Base-by-base conservation (phyloP, 2,329 filamentous ascomycete species). In the Graphilbum sp. region DNA sequence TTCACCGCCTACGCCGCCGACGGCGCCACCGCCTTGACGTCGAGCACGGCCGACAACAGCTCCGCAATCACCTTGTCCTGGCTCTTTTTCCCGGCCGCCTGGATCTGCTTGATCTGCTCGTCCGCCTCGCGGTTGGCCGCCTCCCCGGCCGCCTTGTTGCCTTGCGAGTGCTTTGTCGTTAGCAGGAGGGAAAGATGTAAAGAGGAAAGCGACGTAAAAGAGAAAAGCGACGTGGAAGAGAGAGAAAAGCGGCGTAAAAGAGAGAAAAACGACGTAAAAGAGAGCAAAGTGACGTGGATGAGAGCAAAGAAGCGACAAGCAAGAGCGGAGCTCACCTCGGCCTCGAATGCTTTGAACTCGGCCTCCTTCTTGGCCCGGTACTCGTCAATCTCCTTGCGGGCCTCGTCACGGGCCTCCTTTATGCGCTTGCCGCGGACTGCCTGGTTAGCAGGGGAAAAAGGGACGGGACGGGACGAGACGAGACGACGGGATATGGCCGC, bases 331-430 rank as follows among this genome's bases (percentile, higher is more conserved):
- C n/a, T n/a, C 55, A 72, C 69, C 64, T 74, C 66, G 46, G 84
- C 71, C 67, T 96, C 86, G 53, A 93, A 96, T 56, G 81, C 79
- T 69, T 90, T 88, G 67, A 86, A 96, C 61, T 96, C 88, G 27
- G 82, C 72, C 54, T 98, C 90, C 67, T 95, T 98, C 51, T 79
- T 64, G 53, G 78, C 73, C 57, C 78, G 76, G 68, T 98, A 96
- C 40, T 85, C 80, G 48, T 94, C 83, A 54, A 98, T 94, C 60
- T 98, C 88, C 64, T 93, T 93, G 65, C 95, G 92, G 45, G 90
- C 90, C 62, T 98, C 90, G 55, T 83, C 77, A 55, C 88, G 83
- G 46, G 90, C 90, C 65, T 96, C 90, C 64, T 85, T 93, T 63
- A 98, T 85, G 56, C 86, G 79, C 70, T 95, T 95, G 45, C 90